A percentile compares a stretch with the other conserved stretches of the same genome.
These are phyloP conservation scores for Claviceps pusilla DNA, from an alignment of 2,329 filamentous ascomycete genomes.

Conservation along the genomic window DNA sequence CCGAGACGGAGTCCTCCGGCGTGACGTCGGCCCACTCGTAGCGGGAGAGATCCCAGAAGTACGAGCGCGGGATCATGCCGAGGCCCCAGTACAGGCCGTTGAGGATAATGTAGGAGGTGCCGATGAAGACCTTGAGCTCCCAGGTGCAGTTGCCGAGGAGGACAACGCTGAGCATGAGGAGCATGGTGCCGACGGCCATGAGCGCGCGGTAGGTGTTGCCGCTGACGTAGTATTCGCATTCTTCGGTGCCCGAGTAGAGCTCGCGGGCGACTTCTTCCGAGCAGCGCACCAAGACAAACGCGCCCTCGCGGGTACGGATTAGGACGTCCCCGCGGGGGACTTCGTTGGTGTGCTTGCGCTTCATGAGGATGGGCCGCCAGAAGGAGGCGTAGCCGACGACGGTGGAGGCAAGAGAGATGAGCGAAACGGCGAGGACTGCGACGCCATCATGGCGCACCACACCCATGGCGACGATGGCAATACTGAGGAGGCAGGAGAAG, in stretches of 20 bases:
- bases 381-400: slow-evolving; percentile 41
- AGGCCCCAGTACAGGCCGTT: slow-evolving; percentile 46
- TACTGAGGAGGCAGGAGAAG: slow-evolving; percentile 33
- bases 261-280: slow-evolving; percentile 47
- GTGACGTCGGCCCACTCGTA: slow-evolving; percentile 31
- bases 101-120: slow-evolving; percentile 40
- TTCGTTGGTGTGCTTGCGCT: slow-evolving; percentile 29
- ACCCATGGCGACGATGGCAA: slow-evolving; percentile 31
- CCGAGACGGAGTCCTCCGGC: slow-evolving; percentile 21
- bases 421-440: slow-evolving; percentile 28
- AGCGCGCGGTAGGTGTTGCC: slow-evolving; percentile 33
- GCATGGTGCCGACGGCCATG: slow-evolving; percentile 41
- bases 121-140: slow-evolving; percentile 43
- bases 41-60: slow-evolving; percentile 43
- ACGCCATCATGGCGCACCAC: slow-evolving; percentile 22
- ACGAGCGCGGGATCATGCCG: slow-evolving; percentile 30
- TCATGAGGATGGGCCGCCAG: slow-evolving; percentile 41
- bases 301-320: slow-evolving; percentile 44
- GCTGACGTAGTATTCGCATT: slow-evolving; percentile 39
- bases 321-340: slow-evolving; percentile 45
- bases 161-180: slow-evolving; percentile 47
- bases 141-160: slow-evolving; percentile 48
- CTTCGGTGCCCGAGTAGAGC: slow-evolving; percentile 45
- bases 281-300: slow-evolving; percentile 42
- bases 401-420: slow-evolving; percentile 37